A percentile compares a stretch with the other conserved stretches of the same genome.
Conservation (phyloP, 805 yeast species). For the Danielia reshetovae region DNA sequence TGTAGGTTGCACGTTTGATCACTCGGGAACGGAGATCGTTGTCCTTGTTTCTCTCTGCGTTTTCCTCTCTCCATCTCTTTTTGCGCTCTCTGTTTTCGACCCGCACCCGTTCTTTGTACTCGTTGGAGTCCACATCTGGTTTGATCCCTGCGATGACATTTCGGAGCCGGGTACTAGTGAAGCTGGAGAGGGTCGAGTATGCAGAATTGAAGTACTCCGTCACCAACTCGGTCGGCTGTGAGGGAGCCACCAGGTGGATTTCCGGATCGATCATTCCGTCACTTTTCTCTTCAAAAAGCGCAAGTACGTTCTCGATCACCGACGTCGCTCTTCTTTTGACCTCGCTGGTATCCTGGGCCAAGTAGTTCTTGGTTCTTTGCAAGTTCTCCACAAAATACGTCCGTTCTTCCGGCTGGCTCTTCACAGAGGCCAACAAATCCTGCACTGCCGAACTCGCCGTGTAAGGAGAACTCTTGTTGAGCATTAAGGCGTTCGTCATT, state of each 20-base stretch:
- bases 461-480: constrained; percentile 11
- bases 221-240: constrained; percentile 6
- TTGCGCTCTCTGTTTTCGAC: constrained; percentile 73
- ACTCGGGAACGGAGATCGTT: constrained; percentile 81
- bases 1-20: constrained; percentile 59
- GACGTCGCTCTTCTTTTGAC: constrained; percentile 18
- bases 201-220: constrained; percentile 16
- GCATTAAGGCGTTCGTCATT: constrained; percentile 32
- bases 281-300: constrained; percentile 11
- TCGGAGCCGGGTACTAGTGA: constrained; percentile 17
- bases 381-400: constrained; percentile 27
- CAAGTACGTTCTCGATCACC: constrained; percentile 23
- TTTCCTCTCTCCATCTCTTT: constrained; percentile 79
- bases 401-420: constrained; percentile 19
- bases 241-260: constrained; percentile 1
- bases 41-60: constrained; percentile 78
- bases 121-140: constrained; percentile 28
- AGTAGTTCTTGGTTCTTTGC: constrained; percentile 27
- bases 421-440: constrained; percentile 9
- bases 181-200: constrained; percentile 22
- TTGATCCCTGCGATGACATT: constrained; percentile 18
- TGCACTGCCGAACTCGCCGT: constrained; percentile 10
- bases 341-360: constrained; percentile 16
- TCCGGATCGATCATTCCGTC: not conserved
- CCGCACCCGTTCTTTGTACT: constrained; percentile 54